Percentiles rank a stretch among this genome's conserved stretches.
Evolutionary conservation across 2,329 filamentous ascomycete genomes (phyloP).

Genomic region (Venturia asperata): DNA sequence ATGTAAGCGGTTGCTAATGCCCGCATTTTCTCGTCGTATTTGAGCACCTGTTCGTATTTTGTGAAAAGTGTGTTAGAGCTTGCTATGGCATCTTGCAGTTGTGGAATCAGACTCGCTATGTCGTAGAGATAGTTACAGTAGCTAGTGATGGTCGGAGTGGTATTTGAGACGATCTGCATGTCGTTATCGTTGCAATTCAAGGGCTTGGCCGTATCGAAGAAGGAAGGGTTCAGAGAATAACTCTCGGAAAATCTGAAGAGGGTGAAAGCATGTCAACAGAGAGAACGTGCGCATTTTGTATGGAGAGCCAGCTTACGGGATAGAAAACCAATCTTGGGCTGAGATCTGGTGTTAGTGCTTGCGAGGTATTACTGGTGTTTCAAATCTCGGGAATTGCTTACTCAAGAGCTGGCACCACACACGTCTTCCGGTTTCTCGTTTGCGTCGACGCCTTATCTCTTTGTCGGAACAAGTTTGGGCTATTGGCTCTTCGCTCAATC

Average conservation of each 20-base stretch:
- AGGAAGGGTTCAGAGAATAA: conserved; percentile 33
- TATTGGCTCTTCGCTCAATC: conserved; percentile 28
- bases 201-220: conserved; percentile 32
- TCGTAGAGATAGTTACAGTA: conserved; percentile 35
- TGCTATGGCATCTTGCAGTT: conserved; percentile 34
- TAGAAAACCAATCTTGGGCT: conserved; percentile 39
- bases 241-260: conserved; percentile 30
- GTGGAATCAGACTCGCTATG: conserved; percentile 33
- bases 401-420: conserved; percentile 34
- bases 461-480: conserved; percentile 21
- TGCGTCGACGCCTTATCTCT: conserved; percentile 2
- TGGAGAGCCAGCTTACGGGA: conserved; percentile 23
- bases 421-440: conserved; percentile 34
- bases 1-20: conserved; percentile 29
- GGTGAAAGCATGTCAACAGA: not conserved
- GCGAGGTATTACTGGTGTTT: not conserved
- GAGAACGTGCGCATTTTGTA: not conserved
- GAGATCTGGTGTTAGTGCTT: not conserved
- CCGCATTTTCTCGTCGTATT: conserved; percentile 36
- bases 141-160: conserved; percentile 29
- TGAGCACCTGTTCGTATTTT: conserved; percentile 36
- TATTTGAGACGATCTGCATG: conserved; percentile 23
- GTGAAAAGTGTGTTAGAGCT: conserved; percentile 32
- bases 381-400: not conserved
- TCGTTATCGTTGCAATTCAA: conserved; percentile 34